Evolutionary conservation across 108 stramenopile species (phyloP).

Genomic region (Cylindrotheca fusiformis): DNA sequence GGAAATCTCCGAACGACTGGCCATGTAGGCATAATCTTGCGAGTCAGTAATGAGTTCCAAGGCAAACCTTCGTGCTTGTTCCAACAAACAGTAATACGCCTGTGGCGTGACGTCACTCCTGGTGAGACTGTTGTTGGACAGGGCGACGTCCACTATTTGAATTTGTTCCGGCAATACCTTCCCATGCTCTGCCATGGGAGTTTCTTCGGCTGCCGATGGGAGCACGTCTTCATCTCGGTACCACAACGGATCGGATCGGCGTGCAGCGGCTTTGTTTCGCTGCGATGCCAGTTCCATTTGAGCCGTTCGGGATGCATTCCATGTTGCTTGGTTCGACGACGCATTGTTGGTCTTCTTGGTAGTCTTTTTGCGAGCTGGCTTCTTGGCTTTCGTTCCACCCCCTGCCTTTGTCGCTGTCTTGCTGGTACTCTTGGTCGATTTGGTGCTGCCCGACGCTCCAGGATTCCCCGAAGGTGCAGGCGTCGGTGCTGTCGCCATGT

Average conservation of each 20-base stretch:
- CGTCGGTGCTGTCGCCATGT: too few species aligned
- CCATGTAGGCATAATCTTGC: constrained; percentile 69
- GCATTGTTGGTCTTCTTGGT: constrained; percentile 12
- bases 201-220: constrained; percentile 25
- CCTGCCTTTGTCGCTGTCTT: constrained; percentile 42
- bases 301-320: constrained; percentile 31
- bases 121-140: constrained; percentile 51
- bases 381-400: constrained; percentile 32
- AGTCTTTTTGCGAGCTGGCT: constrained; percentile 8
- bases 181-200: constrained; percentile 19
- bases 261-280: constrained; percentile 32
- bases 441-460: too few species aligned
- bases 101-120: constrained; percentile 65
- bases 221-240: constrained; percentile 48
- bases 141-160: constrained; percentile 55
- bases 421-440: constrained; percentile 31
- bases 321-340: constrained; percentile 14
- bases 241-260: constrained; percentile 52
- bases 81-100: constrained; percentile 69
- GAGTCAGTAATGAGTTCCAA: constrained; percentile 72
- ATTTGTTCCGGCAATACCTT: constrained; percentile 64
- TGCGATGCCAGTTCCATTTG: constrained; percentile 35
- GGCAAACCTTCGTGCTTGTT: constrained; percentile 77
- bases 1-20: constrained; percentile 46
- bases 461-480: too few species aligned